Evolutionary conservation across 805 yeast species (phyloP), one percentile per base, ranked within the genome.

Genomic region (Hanseniaspora thailandica): DNA sequence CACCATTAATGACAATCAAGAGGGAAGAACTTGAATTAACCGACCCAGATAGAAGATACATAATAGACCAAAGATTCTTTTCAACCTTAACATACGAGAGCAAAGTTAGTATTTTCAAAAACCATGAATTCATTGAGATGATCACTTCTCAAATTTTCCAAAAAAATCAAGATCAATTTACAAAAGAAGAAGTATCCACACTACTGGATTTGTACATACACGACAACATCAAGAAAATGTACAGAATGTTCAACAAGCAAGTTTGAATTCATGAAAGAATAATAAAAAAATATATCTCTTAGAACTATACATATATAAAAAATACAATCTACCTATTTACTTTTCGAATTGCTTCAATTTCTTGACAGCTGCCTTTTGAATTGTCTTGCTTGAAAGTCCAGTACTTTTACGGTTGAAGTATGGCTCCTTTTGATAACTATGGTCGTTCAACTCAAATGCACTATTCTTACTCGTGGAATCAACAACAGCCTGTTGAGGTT

Each of bases 311-410:
- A 19, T 8, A 26, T 25, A 22, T 22, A 12, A 22, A 39, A n/a
- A n/a, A n/a, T n/a, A n/a, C n/a, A n/a, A n/a, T 5, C 15, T 23
- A 39, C 2, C 8, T 17, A 10, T 39, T 30, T 35, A 50, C 33
- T 50, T 33, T 22, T 50, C 54, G 15, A 34, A 44, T 13, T 43
- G 54, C 15, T 43, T 43, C 23, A 50, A 35, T 28, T 50, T 50
- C 13, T 43, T 50, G 9, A 43, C 36, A 19, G 54, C 47, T 20
- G 46, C 47, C 17, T 34, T 34, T 30, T 43, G 45, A 5, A 28
- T 33, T 3, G 19, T 20, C 7, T 26, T 43, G 9, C 28, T 30
- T 3, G 54, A 50, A n/a, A 43, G 17, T 5, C 41, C 41, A 10
- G 26, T 13, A 12, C 22, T 38, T 19, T 38, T 38, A 22, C 15